phyloP scores from a whole-genome alignment of 2,329 filamentous ascomycete species.

The Penicillium italicum region DNA sequence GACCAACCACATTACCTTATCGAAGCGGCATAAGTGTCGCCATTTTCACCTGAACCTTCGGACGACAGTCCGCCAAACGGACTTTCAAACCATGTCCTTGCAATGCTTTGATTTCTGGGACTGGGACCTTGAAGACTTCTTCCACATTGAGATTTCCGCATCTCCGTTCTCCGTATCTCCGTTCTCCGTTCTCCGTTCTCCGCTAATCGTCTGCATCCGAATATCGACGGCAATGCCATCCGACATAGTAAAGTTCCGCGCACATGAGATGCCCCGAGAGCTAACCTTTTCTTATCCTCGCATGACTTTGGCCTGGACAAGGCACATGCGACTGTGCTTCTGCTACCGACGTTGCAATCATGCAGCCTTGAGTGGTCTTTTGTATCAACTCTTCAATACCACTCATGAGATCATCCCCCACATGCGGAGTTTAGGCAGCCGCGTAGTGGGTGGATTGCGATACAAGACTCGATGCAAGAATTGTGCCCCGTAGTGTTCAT shows the following conservation, averaged over 20 bases:
- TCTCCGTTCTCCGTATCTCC: too few species aligned
- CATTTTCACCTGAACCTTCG: not conserved
- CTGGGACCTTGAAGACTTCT: not conserved
- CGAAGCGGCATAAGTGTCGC: not conserved
- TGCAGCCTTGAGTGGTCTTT: not conserved
- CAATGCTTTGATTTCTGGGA: not conserved
- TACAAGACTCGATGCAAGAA: not conserved
- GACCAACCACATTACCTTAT: not conserved
- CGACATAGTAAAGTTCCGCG: not conserved
- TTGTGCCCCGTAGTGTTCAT: not conserved
- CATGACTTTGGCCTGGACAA: not conserved
- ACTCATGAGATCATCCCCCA: not conserved
- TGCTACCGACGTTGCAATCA: not conserved
- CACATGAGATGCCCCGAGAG: not conserved
- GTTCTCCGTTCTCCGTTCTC: too few species aligned
- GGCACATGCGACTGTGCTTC: not conserved
- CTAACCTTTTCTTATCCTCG: not conserved
- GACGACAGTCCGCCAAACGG: not conserved
- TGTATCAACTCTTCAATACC: constrained; percentile 1
- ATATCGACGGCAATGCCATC: not conserved
- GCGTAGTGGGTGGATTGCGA: not conserved
- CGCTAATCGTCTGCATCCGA: not conserved
- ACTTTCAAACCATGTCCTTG: not conserved
- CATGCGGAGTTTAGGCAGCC: not conserved
- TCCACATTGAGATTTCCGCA: not conserved